Evolutionary conservation across 2,329 filamentous ascomycete species (phyloP), one percentile per base, ranked within the genome.

Genomic region (Cladosporium sp.): DNA sequence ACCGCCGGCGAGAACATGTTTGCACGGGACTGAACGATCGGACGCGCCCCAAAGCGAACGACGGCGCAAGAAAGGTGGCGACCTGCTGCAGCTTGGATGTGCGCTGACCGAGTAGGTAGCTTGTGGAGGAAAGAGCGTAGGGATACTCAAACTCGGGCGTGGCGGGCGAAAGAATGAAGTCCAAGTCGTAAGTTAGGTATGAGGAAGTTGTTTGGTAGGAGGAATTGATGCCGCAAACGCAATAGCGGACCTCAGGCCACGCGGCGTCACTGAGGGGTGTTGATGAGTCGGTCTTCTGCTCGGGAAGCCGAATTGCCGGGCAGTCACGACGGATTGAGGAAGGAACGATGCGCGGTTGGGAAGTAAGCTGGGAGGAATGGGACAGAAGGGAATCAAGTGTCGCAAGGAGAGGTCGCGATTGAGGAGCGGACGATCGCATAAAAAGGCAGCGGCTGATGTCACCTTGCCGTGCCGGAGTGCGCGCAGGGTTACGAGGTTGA

Each of bases 401-500:
- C 24, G 45, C 45, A 48, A 34, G 45, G 45, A 30, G 24, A 41
- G n/a, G 32, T 22, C 18, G 19, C 15, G 15, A 27, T 15, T 8
- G 17, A 41, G 27, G 37, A n/a, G 18, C 19, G 19, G 39, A 24
- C 45, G 39, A 38, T 30, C 20, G 40, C 37, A 48, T 40, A 34
- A 27, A 30, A 41, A 48, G 32, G 32, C 32, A 36, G 27, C 45
- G 37, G 37, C 37, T 41, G 37, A 48, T 48, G 37, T 48, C 45
- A 48, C 45, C 45, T 41, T 48, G 45, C 45, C 45, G 45, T 48
- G 45, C 45, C 45, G 45, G 40, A 24, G 19, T n/a, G 18, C 45
- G 27, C 27, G 37, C 45, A 48, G 37, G 45, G 37, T 40, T 48
- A 24, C 45, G 40, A 36, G 37, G 45, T 36, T 47, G 44, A 47